phyloP scores from a whole-genome alignment of 116 monocot species.

The Zostera marina region DNA sequence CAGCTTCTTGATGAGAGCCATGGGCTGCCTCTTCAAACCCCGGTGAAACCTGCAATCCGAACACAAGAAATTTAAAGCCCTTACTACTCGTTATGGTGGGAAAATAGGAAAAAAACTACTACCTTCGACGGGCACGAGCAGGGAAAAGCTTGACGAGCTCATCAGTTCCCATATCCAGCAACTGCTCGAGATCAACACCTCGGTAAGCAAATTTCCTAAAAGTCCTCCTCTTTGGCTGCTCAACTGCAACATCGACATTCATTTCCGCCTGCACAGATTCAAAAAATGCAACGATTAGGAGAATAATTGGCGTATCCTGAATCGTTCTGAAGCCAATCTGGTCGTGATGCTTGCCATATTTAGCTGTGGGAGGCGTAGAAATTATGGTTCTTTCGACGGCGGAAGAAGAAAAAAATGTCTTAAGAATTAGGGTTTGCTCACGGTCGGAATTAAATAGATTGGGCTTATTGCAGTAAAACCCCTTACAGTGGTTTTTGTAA shows the following conservation, averaged over 20 bases:
- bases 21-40: conserved; percentile 62
- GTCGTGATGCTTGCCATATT: not conserved
- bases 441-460: not conserved
- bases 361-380: not conserved
- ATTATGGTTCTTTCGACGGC: too few relatives aligned
- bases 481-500: too few relatives aligned
- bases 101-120: too few relatives aligned
- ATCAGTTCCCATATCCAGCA: conserved; percentile 68
- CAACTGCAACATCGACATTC: conserved; percentile 22
- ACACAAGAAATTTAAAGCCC: conserved; percentile 2
- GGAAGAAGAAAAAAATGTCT: too few relatives aligned
- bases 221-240: conserved; percentile 57
- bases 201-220: conserved; percentile 62
- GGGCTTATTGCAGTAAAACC: too few relatives aligned
- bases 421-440: not conserved
- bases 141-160: conserved; percentile 64
- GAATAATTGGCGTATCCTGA: too few relatives aligned
- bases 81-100: not conserved
- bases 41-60: conserved; percentile 29
- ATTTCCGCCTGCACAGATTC: conserved; percentile 20
- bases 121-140: conserved; percentile 58
- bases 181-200: conserved; percentile 59
- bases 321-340: too few relatives aligned
- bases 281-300: not conserved
- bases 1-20: conserved; percentile 71